Base-by-base conservation (phyloP, 2,329 filamentous ascomycete species). In the Venturia nashicola region DNA sequence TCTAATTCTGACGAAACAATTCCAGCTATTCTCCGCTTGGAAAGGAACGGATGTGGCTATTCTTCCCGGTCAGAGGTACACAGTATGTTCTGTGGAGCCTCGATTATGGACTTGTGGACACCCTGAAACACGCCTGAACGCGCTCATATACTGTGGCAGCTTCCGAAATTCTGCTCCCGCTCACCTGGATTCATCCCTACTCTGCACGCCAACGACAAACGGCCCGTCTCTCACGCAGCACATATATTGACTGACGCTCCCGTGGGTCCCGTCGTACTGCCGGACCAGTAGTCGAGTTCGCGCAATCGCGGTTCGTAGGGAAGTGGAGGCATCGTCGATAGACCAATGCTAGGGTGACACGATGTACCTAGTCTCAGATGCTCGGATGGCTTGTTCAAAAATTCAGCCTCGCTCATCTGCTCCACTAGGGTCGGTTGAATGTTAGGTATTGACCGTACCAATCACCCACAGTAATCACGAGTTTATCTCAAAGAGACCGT, bases 51-150 rank as follows among this genome's bases (percentile, higher is more conserved):
- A n/a, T 9, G 27, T 6, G 51, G 32, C 32, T 57, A 11, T 5
- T n/a, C 5, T 5, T 3, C 18, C 27, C 2, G 51, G 27, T 34
- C 14, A 57, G 32, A 36, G 32, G 32, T 3, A n/a, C n/a, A n/a
- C n/a, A n/a, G n/a, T n/a, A 57, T 57, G 51, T 36, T 36, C 51
- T 57, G 51, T 57, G 51, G 51, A 57, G 48, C 48, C 27, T 54
- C 27, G 27, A 27, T 2, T n/a, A 34, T 54, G 48, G 48, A 34
- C 23, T 57, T n/a, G 16, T 36, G 27, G 32, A 36, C 51, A 18
- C 32, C 32, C 0, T 57, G 51, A 57, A 57, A 57, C 51, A n/a
- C 5, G 51, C n/a, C 14, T 36, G 51, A 20, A 36, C 8, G 32
- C 51, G 27, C 51, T 36, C 14, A 34, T 23, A 39, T 39, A n/a